Conservation (phyloP, 1,284 basidiomycete species). For the Austroboletus novae-zelandiae region DNA sequence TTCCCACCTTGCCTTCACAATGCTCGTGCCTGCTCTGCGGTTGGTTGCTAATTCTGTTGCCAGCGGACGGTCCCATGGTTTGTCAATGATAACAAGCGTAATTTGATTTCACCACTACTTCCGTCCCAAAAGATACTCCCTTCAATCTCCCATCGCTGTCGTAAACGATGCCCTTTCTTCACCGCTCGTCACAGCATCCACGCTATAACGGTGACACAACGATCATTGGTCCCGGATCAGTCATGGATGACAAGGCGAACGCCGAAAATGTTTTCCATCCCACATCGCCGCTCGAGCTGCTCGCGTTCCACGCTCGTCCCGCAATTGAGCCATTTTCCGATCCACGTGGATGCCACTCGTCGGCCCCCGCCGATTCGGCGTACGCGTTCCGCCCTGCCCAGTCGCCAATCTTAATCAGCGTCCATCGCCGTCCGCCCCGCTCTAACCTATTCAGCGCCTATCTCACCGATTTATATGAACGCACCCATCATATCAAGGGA, state of each 20-base stretch:
- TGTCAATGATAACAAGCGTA: background rate
- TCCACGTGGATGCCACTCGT: constrained; percentile 9
- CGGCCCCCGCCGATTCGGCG: constrained; percentile 4
- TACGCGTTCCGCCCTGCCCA: background rate
- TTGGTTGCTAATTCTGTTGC: constrained; percentile 8
- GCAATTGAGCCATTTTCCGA: background rate
- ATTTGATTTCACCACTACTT: constrained; percentile 11
- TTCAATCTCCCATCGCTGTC: constrained; percentile 22
- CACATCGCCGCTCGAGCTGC: background rate
- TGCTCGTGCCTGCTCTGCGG: constrained; percentile 1
- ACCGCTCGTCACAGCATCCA: constrained; percentile 14
- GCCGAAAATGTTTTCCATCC: too few relatives aligned
- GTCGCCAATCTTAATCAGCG: background rate
- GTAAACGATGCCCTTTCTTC: constrained; percentile 15
- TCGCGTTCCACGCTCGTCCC: background rate
- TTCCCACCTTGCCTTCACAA: constrained; percentile 1
- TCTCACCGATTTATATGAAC: constrained; percentile 19
- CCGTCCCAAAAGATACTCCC: constrained; percentile 4
- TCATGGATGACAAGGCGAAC: background rate
- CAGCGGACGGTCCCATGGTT: background rate
- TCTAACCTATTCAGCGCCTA: constrained; percentile 13
- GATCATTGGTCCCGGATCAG: constrained; percentile 4
- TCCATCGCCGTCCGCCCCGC: constrained; percentile 2
- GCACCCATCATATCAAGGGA: background rate
- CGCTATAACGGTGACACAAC: constrained; percentile 2